phyloP scores from a whole-genome alignment of 371 early-diverging fungal genomes.

The Mucor velutinosus region DNA sequence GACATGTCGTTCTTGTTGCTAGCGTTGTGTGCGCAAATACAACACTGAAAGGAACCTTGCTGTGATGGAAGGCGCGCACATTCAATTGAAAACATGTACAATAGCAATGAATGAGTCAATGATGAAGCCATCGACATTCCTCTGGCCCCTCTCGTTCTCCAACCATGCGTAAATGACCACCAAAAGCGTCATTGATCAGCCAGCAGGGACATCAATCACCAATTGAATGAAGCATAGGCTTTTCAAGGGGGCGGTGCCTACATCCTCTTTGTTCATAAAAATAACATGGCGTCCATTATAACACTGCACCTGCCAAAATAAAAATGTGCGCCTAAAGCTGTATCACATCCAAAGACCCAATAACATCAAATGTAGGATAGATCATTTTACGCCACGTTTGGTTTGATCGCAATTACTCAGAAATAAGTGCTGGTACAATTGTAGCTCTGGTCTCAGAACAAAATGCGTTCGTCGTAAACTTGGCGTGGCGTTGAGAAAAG shows the following conservation, averaged over 20 bases:
- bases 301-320: background rate
- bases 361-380: background rate
- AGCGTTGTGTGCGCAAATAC: background rate
- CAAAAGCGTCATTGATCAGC: background rate
- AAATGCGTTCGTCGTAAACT: background rate
- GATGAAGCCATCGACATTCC: background rate
- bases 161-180: background rate
- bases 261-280: background rate
- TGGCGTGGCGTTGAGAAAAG: background rate
- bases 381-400: background rate
- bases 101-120: background rate
- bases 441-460: background rate
- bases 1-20: background rate
- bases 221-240: background rate
- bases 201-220: background rate
- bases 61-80: background rate
- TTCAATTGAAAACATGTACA: background rate
- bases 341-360: background rate
- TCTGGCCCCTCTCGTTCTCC: background rate
- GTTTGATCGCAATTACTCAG: background rate
- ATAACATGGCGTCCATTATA: background rate
- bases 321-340: background rate
- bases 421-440: background rate
- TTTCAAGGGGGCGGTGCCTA: background rate
- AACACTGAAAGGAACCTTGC: background rate